These are phyloP conservation scores for Flaveria floridana DNA, from an alignment of 140 eudicot genomes.

Conservation along the genomic window DNA sequence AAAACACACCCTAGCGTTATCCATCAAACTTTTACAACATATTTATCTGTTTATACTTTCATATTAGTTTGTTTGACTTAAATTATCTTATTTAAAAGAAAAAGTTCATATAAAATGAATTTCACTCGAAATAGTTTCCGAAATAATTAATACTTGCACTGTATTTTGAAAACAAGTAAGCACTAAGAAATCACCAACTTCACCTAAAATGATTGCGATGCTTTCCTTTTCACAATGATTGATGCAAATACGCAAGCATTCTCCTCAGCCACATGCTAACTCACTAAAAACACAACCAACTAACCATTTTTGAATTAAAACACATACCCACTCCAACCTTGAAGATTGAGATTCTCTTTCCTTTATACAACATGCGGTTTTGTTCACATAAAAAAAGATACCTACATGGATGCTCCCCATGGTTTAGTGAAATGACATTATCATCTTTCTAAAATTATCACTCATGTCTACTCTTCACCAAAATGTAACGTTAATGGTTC, in stretches of 20 bases:
- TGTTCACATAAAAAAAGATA: background rate
- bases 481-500: too few species aligned
- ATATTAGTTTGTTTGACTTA: background rate
- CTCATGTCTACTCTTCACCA: too few species aligned
- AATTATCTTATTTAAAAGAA: background rate
- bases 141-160: background rate
- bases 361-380: background rate
- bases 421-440: background rate
- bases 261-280: conserved; percentile 6
- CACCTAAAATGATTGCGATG: conserved; percentile 19
- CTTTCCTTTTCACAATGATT: conserved; percentile 19
- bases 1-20: too few species aligned
- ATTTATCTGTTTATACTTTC: background rate
- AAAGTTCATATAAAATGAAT: too few species aligned
- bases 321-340: conserved; percentile 3
- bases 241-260: background rate
- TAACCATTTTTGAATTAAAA: background rate
- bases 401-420: background rate
- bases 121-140: background rate
- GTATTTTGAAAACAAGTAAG: background rate
- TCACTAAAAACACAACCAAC: background rate
- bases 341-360: background rate
- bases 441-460: too few species aligned
- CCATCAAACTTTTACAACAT: background rate
- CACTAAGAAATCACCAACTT: background rate